phyloP scores from a whole-genome alignment of 306 rosid species.

The Glycine latifolia region DNA sequence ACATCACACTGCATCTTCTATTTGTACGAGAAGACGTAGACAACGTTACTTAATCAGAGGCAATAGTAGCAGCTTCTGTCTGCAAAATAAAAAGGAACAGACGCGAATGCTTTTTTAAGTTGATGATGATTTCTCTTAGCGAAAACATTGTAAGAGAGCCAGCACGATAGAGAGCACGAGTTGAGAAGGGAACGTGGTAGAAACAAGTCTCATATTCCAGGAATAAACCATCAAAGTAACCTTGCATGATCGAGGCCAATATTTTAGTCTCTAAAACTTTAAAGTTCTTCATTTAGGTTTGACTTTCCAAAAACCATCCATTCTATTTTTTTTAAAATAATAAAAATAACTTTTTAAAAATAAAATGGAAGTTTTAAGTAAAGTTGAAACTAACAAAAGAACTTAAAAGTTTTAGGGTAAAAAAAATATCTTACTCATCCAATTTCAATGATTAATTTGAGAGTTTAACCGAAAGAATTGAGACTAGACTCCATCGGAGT shows the following conservation, averaged over 20 bases:
- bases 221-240: conserved; percentile 6
- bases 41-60: not conserved
- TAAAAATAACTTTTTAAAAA: not conserved
- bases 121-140: not conserved
- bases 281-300: not conserved
- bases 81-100: conserved; percentile 37
- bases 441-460: not conserved
- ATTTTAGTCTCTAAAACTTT: not conserved
- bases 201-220: not conserved
- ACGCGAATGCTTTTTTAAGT: conserved; percentile 8
- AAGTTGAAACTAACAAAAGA: not conserved
- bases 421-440: not conserved
- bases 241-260: not conserved
- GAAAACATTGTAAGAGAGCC: conserved; percentile 25
- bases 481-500: conserved; percentile 38
- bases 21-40: not conserved
- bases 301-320: not conserved
- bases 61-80: not conserved
- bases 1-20: conserved; percentile 13
- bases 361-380: not conserved
- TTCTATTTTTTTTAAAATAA: not conserved
- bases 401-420: not conserved
- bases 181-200: not conserved
- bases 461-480: not conserved
- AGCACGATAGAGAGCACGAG: not conserved